These are phyloP conservation scores for Leptographium radiaticola DNA, from an alignment of 2,329 filamentous ascomycete genomes.

Conservation along the genomic window DNA sequence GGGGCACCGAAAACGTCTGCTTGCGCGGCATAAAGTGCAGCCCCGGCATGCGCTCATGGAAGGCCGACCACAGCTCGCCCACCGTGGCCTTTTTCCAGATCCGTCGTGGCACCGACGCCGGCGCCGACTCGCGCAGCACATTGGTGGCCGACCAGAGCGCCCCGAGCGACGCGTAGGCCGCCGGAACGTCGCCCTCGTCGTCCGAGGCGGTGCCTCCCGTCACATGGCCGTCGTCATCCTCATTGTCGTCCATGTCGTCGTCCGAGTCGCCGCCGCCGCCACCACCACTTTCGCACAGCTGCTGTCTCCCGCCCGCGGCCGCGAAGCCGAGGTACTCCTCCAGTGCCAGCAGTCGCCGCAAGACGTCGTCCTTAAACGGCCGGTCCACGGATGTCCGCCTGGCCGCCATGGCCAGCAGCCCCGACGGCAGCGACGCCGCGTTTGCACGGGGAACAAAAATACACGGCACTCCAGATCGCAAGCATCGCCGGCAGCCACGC, in stretches of 20 bases:
- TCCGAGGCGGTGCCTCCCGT: background rate
- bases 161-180: conserved; percentile 2
- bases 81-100: conserved; percentile 7
- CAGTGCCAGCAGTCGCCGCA: conserved; percentile 5
- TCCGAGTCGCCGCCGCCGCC: background rate
- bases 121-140: background rate
- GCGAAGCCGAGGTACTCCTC: conserved; percentile 5
- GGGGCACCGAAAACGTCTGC: conserved; percentile 27
- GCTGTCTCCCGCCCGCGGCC: background rate
- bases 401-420: background rate
- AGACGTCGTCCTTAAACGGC: conserved; percentile 3
- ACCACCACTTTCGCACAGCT: background rate
- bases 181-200: background rate
- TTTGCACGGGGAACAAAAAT: conserved; percentile 10
- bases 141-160: conserved; percentile 7
- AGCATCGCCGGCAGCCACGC: conserved; percentile 6
- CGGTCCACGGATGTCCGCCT: background rate
- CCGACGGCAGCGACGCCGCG: conserved; percentile 3
- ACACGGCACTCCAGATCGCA: conserved; percentile 7
- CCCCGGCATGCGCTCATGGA: conserved; percentile 29
- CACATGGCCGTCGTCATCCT: background rate
- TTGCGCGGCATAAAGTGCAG: conserved; percentile 30
- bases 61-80: conserved; percentile 12
- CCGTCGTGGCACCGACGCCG: background rate
- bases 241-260: background rate